Base-by-base conservation (phyloP, 208 protist species). In the Vickermania spadyakhi region DNA sequence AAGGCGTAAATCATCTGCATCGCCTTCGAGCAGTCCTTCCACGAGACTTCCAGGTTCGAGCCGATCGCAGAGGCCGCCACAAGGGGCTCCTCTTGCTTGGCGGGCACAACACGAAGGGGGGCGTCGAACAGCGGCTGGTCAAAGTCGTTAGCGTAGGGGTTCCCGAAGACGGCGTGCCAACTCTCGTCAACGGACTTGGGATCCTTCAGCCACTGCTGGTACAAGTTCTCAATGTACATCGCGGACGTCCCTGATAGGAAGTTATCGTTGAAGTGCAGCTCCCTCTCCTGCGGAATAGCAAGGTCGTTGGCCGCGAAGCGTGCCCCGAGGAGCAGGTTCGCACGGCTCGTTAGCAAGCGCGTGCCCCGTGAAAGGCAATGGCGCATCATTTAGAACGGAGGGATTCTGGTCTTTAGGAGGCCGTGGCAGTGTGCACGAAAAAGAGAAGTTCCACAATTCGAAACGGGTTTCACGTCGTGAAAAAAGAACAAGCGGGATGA, bases 1-100 rank as follows among this genome's bases (percentile, higher is more conserved):
- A 94, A 96, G 31, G 92, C 75, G 55, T 86, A 76, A 50, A 96
- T 94, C 81, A 97, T 91, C 76, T 77, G 84, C 30, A 75, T 90
- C 55, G 91, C 73, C 27, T 83, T 74, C 25, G 72, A 79, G 56
- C 88, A 92, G 53, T 92, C 82, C 13, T 70, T 73, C 28, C 90
- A 68, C 29, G 84, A 91, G 68, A 91, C 84, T 66, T 77, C 74
- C 52, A 91, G 74, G 36, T 45, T 45, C 11, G 36, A 7, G 36
- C 36, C 36, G 11, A 45, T 18, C 36, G 7, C 11, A n/a, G 36
- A 45, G 36, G 36, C 36, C 11, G 36, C 36, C 23, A 65, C 68
- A 57, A 52, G 41, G 26, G 41, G 53, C 57, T 81, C 71, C 22
- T 57, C 64, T 59, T 56, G 56, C 21, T 56, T 49, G 59, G 67